Conservation (phyloP, 495 filamentous ascomycete genomes). For the Ramalina peruviana region DNA sequence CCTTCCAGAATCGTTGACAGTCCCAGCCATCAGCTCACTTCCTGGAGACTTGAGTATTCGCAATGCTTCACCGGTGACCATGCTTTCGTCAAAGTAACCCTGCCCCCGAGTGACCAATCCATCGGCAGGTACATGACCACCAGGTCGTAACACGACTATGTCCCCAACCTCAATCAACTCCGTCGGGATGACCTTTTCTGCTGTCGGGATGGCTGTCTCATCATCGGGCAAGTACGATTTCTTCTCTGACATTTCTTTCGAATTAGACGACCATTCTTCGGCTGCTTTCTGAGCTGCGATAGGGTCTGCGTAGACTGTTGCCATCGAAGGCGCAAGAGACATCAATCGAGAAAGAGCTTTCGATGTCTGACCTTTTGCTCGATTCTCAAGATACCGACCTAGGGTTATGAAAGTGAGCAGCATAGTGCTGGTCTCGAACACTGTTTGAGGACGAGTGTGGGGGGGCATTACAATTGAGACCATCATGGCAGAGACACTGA, state of each 20-base stretch:
- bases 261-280: slow-evolving; percentile 50
- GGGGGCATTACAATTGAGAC: slow-evolving; percentile 57
- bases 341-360: slow-evolving; percentile 90
- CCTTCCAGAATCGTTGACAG: slow-evolving; percentile 84
- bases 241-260: slow-evolving; percentile 18
- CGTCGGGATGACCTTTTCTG: slow-evolving; percentile 76
- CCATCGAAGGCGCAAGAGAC: slow-evolving; percentile 91
- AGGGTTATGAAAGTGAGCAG: slow-evolving; percentile 92
- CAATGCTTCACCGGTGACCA: slow-evolving; percentile 96
- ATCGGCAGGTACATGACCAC: slow-evolving; percentile 94
- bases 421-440: slow-evolving; percentile 98
- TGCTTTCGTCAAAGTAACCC: slow-evolving; percentile 91
- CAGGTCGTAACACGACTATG: slow-evolving; percentile 81
- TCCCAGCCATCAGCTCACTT: slow-evolving; percentile 76
- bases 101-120: slow-evolving; percentile 76
- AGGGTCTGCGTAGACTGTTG: slow-evolving; percentile 93
- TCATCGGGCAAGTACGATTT: slow-evolving; percentile 25
- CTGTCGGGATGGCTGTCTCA: slow-evolving; percentile 42
- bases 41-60: slow-evolving; percentile 80
- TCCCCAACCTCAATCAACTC: slow-evolving; percentile 93
- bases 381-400: slow-evolving; percentile 84
- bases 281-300: slow-evolving; percentile 85
- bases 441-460: slow-evolving; percentile 65
- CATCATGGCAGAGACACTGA: slow-evolving; percentile 78
- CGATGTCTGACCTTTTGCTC: slow-evolving; percentile 92